Conservation (phyloP, 257 asterid genomes). For the Nicotiana paniculata region DNA sequence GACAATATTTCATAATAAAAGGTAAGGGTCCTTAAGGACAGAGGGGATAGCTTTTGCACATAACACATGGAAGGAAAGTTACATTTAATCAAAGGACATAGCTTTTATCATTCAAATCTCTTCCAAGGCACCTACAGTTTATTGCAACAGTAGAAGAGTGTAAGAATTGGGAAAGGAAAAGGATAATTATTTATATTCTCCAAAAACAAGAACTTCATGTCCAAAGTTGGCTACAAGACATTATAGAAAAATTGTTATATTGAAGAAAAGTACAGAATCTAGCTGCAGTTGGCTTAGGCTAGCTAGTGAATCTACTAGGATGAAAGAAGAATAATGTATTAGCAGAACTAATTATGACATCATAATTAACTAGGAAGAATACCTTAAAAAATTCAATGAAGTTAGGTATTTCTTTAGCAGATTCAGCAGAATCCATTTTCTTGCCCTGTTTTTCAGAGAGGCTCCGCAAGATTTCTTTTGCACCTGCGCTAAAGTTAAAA, state of each 20-base stretch:
- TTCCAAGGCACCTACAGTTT: neutral
- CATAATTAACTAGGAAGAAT: neutral
- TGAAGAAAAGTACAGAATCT: slow-evolving; percentile 1
- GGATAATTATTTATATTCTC: neutral
- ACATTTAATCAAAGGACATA: neutral
- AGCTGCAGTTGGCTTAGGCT: neutral
- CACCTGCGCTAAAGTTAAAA: slow-evolving; percentile 59
- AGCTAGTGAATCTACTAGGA: neutral
- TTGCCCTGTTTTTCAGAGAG: slow-evolving; percentile 95
- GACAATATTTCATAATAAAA: neutral
- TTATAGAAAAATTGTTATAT: neutral
- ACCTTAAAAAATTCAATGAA: slow-evolving; percentile 47
- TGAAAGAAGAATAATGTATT: neutral
- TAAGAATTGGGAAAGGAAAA: neutral
- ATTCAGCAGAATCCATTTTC: slow-evolving; percentile 84
- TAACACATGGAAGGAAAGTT: neutral
- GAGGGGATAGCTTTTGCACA: neutral
- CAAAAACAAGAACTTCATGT: neutral
- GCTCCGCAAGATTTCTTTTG: slow-evolving; percentile 81
- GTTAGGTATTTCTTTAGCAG: slow-evolving; percentile 73
- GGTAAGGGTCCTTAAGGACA: neutral
- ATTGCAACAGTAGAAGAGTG: neutral
- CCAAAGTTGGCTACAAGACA: neutral
- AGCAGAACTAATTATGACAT: neutral
- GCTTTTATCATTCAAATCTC: neutral